A percentile compares a stretch with the other conserved stretches of the same genome.
phyloP scores from a whole-genome alignment of 2,329 filamentous ascomycete species.

The Fusarium begoniae region DNA sequence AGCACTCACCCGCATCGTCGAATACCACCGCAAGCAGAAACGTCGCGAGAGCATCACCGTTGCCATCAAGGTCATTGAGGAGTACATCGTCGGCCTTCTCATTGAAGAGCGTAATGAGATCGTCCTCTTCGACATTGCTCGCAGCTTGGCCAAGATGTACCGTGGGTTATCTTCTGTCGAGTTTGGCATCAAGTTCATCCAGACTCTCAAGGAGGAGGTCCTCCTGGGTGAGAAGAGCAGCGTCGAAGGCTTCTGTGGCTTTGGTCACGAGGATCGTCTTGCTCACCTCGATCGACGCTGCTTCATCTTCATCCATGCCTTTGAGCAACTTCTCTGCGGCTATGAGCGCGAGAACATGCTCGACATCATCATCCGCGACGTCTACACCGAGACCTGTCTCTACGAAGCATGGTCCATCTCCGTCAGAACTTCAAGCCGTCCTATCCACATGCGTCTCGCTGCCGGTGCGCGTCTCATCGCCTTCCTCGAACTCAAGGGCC shows the following conservation, averaged over 20 bases:
- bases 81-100: neutral
- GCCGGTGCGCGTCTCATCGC: neutral
- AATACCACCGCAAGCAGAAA: constrained; percentile 7
- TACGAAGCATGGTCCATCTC: constrained; percentile 4
- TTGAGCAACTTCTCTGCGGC: neutral
- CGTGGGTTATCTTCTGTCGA: neutral
- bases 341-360: constrained; percentile 5
- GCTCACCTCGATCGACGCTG: neutral
- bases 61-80: neutral
- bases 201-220: neutral
- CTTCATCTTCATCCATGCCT: neutral
- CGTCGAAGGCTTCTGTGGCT: neutral
- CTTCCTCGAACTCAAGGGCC: neutral
- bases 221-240: neutral
- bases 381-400: neutral
- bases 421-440: neutral
- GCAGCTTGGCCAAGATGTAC: neutral
- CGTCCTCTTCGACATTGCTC: neutral
- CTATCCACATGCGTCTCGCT: neutral
- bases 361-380: neutral
- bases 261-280: neutral
- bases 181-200: constrained; percentile 4
- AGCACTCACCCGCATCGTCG: neutral
- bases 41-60: neutral
- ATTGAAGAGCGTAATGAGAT: neutral